Percentiles rank a stretch among this genome's conserved stretches.
Evolutionary conservation across 495 filamentous ascomycete species (phyloP).

Genomic region (Thermothielavioides terrestris): DNA sequence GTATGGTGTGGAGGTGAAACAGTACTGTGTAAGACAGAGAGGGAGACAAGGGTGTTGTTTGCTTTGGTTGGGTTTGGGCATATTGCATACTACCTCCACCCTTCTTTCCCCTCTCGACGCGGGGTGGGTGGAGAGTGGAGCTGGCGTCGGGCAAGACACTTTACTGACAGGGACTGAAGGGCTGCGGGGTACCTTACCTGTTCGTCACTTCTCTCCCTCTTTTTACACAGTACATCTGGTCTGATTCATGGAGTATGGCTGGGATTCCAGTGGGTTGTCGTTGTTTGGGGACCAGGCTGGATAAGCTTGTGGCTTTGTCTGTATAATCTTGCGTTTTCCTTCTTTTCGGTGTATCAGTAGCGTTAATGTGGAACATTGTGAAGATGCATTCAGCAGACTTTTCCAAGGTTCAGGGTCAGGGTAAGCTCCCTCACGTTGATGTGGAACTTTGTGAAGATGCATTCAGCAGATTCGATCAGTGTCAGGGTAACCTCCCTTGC

Average conservation of each 20-base stretch:
- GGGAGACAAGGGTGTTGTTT: background rate
- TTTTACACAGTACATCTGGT: background rate
- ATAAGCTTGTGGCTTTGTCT: background rate
- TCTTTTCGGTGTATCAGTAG: slow-evolving; percentile 1
- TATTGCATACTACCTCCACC: background rate
- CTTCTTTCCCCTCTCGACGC: background rate
- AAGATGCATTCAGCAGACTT: no score
- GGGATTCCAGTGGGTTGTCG: background rate
- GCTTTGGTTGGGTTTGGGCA: background rate
- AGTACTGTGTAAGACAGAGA: background rate
- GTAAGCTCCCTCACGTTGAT: no score
- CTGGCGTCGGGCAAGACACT: background rate
- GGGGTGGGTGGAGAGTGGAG: background rate
- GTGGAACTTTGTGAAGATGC: background rate
- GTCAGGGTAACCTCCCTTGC: no score
- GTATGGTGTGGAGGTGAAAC: slow-evolving; percentile 19
- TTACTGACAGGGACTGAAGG: background rate
- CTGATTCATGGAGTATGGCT: background rate
- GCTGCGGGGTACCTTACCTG: background rate
- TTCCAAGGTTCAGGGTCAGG: no score
- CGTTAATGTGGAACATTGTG: background rate
- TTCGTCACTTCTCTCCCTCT: background rate
- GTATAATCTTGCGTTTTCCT: background rate
- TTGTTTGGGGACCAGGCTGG: background rate
- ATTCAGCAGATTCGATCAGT: no score